Base-by-base conservation (phyloP, 371 early-diverging fungal genomes). In the Cokeromyces recurvatus region DNA sequence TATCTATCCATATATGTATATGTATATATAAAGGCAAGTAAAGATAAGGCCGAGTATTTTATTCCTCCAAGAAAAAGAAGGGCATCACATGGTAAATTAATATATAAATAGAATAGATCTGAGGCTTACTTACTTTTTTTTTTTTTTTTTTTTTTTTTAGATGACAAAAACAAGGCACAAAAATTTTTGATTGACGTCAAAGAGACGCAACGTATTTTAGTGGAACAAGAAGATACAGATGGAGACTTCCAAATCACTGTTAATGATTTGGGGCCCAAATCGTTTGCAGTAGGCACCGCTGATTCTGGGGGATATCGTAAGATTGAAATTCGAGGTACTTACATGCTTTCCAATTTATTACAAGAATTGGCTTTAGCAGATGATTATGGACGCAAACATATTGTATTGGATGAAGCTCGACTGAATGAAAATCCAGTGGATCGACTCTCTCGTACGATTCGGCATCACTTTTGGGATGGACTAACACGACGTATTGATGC, bases 141-240 rank as follows among this genome's bases (percentile, higher is more conserved):
- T n/a, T 36, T 29, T 22, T 25, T 24, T 29, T 22, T 41, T 22
- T 23, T 23, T 17, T 25, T 5, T 15, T 5, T 32, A 81, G 91
- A 90, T 56, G 87, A 81, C 41, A 84, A 82, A 58, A 52, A 52
- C 34, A 72, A 78, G 35, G 78, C 89, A 2, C 68, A 86, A 11
- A 72, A 78, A 38, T 90, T 90, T 60, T 55, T 91, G 15, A 74
- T 94, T 27, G 85, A 94, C 49, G 91, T 94, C 1, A 84, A 80
- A 37, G 82, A 81, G 43, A 89, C 90, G 2, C 78, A 86, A 39
- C 71, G 82, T 47, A 59, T 66, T 25, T 72, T 95, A n/a, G 71
- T 95, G 25, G 81, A 67, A 45, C 95, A 95, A 57, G 95, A 95
- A 58, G 96, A 95, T 64, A 91, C 93, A 0, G 87, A 94, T 66